Conservation (phyloP, 192 early-diverging fungal genomes). For the Coemansia sp. region DNA sequence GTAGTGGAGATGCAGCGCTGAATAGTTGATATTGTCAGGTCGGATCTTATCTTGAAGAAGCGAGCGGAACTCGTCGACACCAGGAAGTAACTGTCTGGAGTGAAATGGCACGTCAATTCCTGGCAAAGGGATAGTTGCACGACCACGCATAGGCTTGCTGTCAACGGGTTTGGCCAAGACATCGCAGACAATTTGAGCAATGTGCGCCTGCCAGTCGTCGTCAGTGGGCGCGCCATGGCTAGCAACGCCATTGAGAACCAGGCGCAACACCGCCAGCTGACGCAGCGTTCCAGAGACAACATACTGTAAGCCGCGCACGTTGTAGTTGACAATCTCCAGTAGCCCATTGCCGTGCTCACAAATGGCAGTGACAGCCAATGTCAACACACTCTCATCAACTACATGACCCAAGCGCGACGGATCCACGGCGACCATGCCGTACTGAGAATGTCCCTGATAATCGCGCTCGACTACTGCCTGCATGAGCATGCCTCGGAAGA, state of each 20-base stretch:
- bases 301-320: constrained; percentile 94
- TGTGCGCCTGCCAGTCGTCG: constrained; percentile 78
- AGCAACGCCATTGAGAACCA: constrained; percentile 83
- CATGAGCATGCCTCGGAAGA: constrained; percentile 97
- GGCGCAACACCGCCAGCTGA: constrained; percentile 74
- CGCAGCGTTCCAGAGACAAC: constrained; percentile 83
- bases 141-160: constrained; percentile 72
- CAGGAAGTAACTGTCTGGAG: constrained; percentile 79
- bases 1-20: constrained; percentile 71
- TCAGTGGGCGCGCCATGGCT: constrained; percentile 64
- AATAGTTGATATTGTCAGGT: constrained; percentile 66
- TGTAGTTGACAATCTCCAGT: constrained; percentile 93
- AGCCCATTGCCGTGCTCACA: constrained; percentile 72
- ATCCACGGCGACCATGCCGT: constrained; percentile 94
- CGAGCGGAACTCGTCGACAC: constrained; percentile 86
- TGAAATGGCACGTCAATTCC: constrained; percentile 95
- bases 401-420: constrained; percentile 76
- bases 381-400: constrained; percentile 75
- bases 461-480: constrained; percentile 88
- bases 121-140: constrained; percentile 82
- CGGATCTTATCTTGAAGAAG: constrained; percentile 80
- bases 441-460: constrained; percentile 76
- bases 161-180: constrained; percentile 61
- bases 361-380: constrained; percentile 67
- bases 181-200: constrained; percentile 70